Base-by-base conservation (phyloP, 225 moss, liverwort and hornwort species). In the Thuidium tamariscinum region DNA sequence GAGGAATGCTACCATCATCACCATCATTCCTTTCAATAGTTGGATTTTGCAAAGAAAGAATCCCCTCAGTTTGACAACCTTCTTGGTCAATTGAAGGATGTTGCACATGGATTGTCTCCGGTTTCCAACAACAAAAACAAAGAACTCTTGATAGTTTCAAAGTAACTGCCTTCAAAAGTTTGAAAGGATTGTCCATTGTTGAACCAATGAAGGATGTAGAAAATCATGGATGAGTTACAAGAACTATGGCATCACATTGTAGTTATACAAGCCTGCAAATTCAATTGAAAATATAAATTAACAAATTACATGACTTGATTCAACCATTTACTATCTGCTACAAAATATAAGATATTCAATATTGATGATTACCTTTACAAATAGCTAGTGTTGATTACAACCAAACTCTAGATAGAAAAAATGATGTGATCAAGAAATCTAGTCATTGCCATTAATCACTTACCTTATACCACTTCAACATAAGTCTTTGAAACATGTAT, bases 341-440 rank as follows among this genome's bases (percentile, higher is more conserved):
- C 4, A 70, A 70, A 26, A 42, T 3, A 42, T 9, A 42, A 70
- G 16, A 70, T 42, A 16, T 27, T 42, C 70, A 42, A 70, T 42
- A 70, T 26, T 10, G 2, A 71, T 27, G 9, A 70, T 16, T 5
- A 26, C 27, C 5, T 42, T 27, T 5, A 27, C 16, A 70, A 16
- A 5, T 27, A 27, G 16, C 3, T 0, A 42, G 0, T 42, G 27
- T 16, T 27, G 1, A 42, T 42, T 25, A 27, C n/a, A n/a, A n/a
- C n/a, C 3, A 70, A 42, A 25, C 5, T 70, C 9, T 8, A 55
- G 9, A n/a, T n/a, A n/a, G 49, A 22, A 22, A 9, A 56, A 22
- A 69, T 44, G 14, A 44, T 70, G 0, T 5, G 0, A 42, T 44
- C 44, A 42, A 42, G 10, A 0, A 42, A 42, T 0, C 5, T 70